phyloP scores from a whole-genome alignment of 2,329 filamentous ascomycete species.

The Talaromyces albobiverticillius region DNA sequence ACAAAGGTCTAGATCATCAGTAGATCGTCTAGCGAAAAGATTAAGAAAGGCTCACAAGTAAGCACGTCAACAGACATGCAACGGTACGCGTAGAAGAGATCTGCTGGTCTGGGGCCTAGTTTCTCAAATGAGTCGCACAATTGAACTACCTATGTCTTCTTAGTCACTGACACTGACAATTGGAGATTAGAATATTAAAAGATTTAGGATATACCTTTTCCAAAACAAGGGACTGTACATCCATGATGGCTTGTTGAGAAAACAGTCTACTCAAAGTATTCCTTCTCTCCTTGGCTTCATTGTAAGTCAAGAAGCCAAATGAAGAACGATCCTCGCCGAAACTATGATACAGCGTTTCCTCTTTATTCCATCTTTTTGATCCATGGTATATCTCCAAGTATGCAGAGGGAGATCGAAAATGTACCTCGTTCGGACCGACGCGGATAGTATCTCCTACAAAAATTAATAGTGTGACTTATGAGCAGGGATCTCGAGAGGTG shows the following conservation, averaged over 20 bases:
- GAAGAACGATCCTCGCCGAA: constrained; percentile 23
- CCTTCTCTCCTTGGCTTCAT: constrained; percentile 22
- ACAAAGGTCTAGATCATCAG: constrained; percentile 17
- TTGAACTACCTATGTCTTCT: constrained; percentile 13
- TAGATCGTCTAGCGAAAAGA: neutral
- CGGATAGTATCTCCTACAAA: constrained; percentile 21
- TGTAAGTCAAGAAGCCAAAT: constrained; percentile 15
- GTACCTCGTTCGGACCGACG: constrained; percentile 23
- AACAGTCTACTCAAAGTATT: constrained; percentile 19
- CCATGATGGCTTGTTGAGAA: constrained; percentile 18
- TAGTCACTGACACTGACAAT: too few relatives aligned
- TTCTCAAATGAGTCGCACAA: constrained; percentile 17
- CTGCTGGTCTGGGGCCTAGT: constrained; percentile 14
- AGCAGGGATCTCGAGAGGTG: too few relatives aligned
- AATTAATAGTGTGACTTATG: neutral
- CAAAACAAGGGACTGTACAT: constrained; percentile 19
- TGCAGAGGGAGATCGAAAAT: constrained; percentile 19
- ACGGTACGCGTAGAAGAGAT: constrained; percentile 20
- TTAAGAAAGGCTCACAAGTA: constrained; percentile 8
- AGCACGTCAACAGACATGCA: constrained; percentile 25
- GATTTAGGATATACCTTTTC: too few relatives aligned
- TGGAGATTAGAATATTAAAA: too few relatives aligned
- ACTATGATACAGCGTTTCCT: constrained; percentile 20
- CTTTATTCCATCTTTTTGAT: constrained; percentile 22
- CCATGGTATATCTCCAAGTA: constrained; percentile 23